Evolutionary conservation across 129 eudicot genomes (phyloP).

Genomic region (Flaveria ramosissima): DNA sequence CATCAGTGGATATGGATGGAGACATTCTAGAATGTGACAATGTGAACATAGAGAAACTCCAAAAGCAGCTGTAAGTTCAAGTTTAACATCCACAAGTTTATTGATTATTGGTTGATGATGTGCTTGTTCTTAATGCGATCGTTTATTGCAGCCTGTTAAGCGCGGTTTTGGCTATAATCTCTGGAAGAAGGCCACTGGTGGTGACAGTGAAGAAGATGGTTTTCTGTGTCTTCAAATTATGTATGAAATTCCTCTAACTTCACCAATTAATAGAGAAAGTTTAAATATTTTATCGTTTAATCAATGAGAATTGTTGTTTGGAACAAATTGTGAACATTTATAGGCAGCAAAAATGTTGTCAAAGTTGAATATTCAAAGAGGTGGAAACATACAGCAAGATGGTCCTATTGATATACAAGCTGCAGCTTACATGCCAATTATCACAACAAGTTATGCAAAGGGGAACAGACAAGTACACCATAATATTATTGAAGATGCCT

Average conservation of each 20-base stretch:
- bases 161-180: conserved; percentile 41
- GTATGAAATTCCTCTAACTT: conserved; percentile 36
- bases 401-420: conserved; percentile 29
- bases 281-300: not conserved
- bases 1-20: conserved; percentile 37
- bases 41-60: conserved; percentile 53
- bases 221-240: conserved; percentile 55
- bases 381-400: conserved; percentile 32
- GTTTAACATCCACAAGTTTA: not conserved
- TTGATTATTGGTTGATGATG: not conserved
- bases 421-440: conserved; percentile 21
- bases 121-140: not conserved
- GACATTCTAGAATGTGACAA: conserved; percentile 34
- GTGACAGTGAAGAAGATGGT: conserved; percentile 43
- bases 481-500: conserved; percentile 33
- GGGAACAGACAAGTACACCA: conserved; percentile 28
- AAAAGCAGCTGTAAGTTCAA: conserved; percentile 54
- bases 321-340: conserved; percentile 24
- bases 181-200: conserved; percentile 47
- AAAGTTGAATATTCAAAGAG: conserved; percentile 50
- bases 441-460: conserved; percentile 14
- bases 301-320: not conserved
- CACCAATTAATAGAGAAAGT: not conserved
- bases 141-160: conserved; percentile 45
- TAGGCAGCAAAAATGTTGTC: conserved; percentile 68